These are phyloP conservation scores for Globisporangium camurandrum DNA, from an alignment of 352 stramenopile genomes.

Conservation along the genomic window DNA sequence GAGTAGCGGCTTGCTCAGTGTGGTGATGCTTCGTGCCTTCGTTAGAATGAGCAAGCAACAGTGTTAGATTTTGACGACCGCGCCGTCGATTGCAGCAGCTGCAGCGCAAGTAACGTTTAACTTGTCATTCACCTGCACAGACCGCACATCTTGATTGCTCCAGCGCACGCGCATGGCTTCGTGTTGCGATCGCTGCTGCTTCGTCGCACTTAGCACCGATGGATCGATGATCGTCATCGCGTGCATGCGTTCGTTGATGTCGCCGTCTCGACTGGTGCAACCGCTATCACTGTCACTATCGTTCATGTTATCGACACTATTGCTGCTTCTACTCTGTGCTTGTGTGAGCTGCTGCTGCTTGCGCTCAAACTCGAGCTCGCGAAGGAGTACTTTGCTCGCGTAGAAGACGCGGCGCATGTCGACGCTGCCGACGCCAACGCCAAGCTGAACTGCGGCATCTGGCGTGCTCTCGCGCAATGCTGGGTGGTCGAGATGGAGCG, in stretches of 20 bases:
- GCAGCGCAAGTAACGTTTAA: too few relatives aligned
- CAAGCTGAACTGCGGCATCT: slow-evolving; percentile 21
- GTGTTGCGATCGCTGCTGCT: slow-evolving; percentile 5
- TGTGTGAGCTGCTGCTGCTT: slow-evolving; percentile 3
- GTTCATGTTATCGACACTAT: too few relatives aligned
- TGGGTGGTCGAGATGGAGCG: slow-evolving; percentile 51
- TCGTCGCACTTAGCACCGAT: slow-evolving; percentile 8
- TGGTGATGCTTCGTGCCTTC: too few relatives aligned
- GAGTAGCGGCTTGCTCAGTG: neutral
- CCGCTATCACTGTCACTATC: too few relatives aligned
- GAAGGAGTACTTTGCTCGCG: slow-evolving; percentile 36
- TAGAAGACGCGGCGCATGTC: slow-evolving; percentile 51
- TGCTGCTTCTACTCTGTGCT: too few relatives aligned
- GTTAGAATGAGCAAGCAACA: neutral
- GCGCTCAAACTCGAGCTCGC: slow-evolving; percentile 26
- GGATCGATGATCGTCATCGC: slow-evolving; percentile 1
- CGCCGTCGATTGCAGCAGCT: neutral
- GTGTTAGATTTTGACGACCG: neutral
- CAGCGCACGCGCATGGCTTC: slow-evolving; percentile 23
- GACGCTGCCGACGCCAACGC: slow-evolving; percentile 39
- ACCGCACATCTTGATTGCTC: slow-evolving; percentile 29
- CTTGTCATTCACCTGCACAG: slow-evolving; percentile 2
- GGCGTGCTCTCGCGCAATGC: slow-evolving; percentile 23
- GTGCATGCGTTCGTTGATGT: neutral
- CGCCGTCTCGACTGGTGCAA: too few relatives aligned